Percentiles rank a stretch among this genome's conserved stretches.
Conservation (phyloP, 768 basidiomycete genomes). For the Lentinula sp. region DNA sequence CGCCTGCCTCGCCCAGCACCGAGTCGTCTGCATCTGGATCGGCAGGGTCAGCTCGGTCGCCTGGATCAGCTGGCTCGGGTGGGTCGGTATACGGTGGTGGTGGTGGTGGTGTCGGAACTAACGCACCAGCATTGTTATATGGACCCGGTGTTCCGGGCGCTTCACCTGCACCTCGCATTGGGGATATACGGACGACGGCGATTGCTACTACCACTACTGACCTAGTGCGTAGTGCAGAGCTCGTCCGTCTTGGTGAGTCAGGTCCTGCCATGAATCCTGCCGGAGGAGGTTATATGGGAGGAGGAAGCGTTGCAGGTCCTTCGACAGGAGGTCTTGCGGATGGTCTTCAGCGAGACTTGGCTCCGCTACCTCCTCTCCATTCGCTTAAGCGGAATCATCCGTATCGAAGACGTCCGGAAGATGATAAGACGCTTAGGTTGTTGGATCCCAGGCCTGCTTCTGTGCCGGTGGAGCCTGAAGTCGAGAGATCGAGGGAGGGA, state of each 20-base stretch:
- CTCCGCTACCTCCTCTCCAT: slow-evolving; percentile 40
- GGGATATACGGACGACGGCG: not conserved
- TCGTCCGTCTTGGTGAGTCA: not conserved
- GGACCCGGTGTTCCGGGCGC: not conserved
- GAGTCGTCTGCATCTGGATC: not conserved
- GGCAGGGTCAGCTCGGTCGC: not conserved
- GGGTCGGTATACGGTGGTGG: not conserved
- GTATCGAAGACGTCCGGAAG: slow-evolving; percentile 53
- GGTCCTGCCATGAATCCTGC: not conserved
- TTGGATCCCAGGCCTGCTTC: slow-evolving; percentile 25
- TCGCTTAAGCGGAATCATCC: slow-evolving; percentile 47
- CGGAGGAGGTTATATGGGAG: not conserved
- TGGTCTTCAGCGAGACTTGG: slow-evolving; percentile 32
- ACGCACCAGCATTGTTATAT: not conserved
- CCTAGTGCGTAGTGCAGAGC: not conserved
- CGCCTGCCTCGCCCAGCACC: not conserved
- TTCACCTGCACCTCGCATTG: not conserved
- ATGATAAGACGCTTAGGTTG: slow-evolving; percentile 55
- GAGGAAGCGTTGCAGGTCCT: not conserved
- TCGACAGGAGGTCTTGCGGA: not conserved
- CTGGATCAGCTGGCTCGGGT: not conserved
- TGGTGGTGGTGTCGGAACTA: not conserved
- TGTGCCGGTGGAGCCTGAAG: not conserved
- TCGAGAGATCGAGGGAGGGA: not conserved
- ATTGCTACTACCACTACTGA: not conserved